Evolutionary conservation across 2,329 filamentous ascomycete genomes (phyloP), one percentile per base, ranked within the genome.

Genomic region (Gyromitra esculenta): DNA sequence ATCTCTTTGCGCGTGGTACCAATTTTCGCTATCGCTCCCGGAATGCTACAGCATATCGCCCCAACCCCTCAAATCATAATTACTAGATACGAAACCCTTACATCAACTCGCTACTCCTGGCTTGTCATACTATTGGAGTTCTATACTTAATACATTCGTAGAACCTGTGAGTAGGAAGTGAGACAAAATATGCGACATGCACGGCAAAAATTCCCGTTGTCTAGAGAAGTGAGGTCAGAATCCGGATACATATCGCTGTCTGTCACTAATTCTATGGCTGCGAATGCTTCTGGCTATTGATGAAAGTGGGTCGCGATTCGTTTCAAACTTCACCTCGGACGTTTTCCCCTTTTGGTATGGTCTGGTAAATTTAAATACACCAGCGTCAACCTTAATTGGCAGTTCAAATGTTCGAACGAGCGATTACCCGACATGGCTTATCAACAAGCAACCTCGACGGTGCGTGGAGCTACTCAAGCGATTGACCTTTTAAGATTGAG

Each of bases 381-480:
- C 43, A 21, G 15, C 7, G 39, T 48, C 52, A 59, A 60, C 64
- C 65, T 70, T 62, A 70, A 75, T 57, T 50, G 72, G 72, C 48
- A 75, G 65, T 41, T 63, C 43, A 60, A 70, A 35, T 56, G 4
- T 60, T 15, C 18, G 62, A 62, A 67, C 15, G 62, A 62, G 37
- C 57, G 57, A 75, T 75, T 75, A 74, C 39, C 71, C 57, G 31
- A 65, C 37, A 21, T 31, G 7, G 9, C 67, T 63, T 63, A 70
- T 70, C 66, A 41, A 62, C 21, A 50, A 41, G 18, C 5, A 21
- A 21, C 35, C 31, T 18, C 25, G 48, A 54, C 35, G 15, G 31
- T 25, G 21, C 15, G 39, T 63, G 37, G 39, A 48, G 31, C 35
- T 56, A n/a, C 25, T 21, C 37, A 21, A 60, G 37, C 37, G 57